A percentile compares a stretch with the other conserved stretches of the same genome.
Conservation (phyloP, 176 grass and related monocot species). For the Zea luxurians region DNA sequence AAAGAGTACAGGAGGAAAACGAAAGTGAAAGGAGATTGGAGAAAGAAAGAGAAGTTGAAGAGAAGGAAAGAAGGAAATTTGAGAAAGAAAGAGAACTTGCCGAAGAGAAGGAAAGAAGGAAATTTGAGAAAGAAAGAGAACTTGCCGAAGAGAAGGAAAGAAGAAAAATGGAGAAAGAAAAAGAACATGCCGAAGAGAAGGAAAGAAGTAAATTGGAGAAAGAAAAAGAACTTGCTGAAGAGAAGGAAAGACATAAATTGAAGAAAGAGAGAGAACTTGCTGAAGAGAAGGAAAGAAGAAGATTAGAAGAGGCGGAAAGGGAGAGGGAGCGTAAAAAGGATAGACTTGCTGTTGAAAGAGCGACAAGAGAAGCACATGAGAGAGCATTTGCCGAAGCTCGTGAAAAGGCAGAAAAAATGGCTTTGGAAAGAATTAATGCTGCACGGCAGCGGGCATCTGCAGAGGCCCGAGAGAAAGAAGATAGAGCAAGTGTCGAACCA, state of each 20-base stretch:
- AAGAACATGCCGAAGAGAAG: constrained; percentile 21
- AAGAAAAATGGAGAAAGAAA: constrained; percentile 64
- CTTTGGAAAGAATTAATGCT: constrained; percentile 62
- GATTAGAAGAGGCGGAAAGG: constrained; percentile 58
- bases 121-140: constrained; percentile 56
- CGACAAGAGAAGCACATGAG: constrained; percentile 70
- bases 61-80: constrained; percentile 48
- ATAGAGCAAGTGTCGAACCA: constrained; percentile 50
- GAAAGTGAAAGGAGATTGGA: constrained; percentile 53
- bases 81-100: constrained; percentile 60
- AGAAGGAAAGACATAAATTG: constrained; percentile 20
- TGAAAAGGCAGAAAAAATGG: constrained; percentile 81
- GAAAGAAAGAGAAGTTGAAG: constrained; percentile 58
- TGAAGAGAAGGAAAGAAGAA: neutral
- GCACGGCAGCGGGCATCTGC: constrained; percentile 68
- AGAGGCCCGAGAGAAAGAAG: constrained; percentile 72
- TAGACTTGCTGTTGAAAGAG: constrained; percentile 81
- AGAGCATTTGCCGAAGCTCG: constrained; percentile 63
- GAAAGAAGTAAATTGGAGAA: constrained; percentile 41
- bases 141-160: constrained; percentile 42
- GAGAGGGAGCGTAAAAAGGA: constrained; percentile 88
- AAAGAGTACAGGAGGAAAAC: constrained; percentile 53
- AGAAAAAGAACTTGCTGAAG: constrained; percentile 44
- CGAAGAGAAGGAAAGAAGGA: neutral
- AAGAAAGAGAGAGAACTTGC: constrained; percentile 59